Conservation (phyloP, 2,329 filamentous ascomycete genomes). For the Paecilomyces fulvus region DNA sequence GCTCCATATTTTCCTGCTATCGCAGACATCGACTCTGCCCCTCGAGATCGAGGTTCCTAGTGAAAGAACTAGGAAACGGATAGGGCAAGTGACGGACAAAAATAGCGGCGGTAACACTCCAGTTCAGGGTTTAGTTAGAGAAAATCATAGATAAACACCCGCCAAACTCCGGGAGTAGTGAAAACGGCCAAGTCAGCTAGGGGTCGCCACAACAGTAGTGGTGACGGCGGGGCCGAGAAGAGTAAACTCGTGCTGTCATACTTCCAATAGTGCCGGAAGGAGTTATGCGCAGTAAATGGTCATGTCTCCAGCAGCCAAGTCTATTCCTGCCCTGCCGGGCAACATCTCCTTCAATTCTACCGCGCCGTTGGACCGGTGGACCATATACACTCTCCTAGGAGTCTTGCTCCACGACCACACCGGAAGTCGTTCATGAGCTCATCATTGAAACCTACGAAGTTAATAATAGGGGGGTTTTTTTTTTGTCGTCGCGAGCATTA, state of each 20-base stretch:
- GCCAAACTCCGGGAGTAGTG: background rate
- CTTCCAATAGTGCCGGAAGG: background rate
- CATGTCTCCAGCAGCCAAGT: background rate
- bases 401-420: background rate
- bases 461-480: background rate
- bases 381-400: background rate
- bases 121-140: too few relatives aligned
- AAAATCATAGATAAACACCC: too few relatives aligned
- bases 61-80: background rate
- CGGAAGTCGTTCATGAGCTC: background rate
- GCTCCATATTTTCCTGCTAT: background rate
- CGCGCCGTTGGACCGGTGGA: background rate
- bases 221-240: too few relatives aligned
- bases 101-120: background rate
- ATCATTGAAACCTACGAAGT: background rate
- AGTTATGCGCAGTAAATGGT: too few relatives aligned
- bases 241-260: background rate
- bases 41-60: background rate
- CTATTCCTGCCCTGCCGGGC: background rate
- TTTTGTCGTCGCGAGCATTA: background rate
- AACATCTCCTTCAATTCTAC: background rate
- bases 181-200: background rate
- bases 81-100: background rate
- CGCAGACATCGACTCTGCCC: background rate
- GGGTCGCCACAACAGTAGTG: background rate